phyloP scores from a whole-genome alignment of 225 moss, liverwort and hornwort species.

The Pseudisothecium myosuroides region DNA sequence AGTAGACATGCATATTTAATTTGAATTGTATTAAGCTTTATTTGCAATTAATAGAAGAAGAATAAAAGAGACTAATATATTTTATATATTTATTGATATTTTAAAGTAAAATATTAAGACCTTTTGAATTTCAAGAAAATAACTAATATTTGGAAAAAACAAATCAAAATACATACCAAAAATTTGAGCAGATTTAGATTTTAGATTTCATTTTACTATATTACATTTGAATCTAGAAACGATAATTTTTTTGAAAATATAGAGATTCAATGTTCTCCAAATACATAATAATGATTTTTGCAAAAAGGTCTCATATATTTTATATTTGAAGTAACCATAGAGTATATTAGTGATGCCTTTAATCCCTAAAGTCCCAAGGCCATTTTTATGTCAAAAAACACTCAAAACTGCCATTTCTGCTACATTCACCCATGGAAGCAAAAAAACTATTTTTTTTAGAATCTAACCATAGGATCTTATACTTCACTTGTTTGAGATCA shows the following conservation, averaged over 20 bases:
- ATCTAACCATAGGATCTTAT: too few species aligned
- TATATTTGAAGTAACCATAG: background rate
- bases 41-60: too few species aligned
- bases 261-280: background rate
- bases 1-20: rapidly evolving
- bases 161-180: too few species aligned
- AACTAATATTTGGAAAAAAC: background rate
- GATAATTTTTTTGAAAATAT: background rate
- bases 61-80: background rate
- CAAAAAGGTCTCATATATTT: background rate
- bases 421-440: too few species aligned
- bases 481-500: too few species aligned
- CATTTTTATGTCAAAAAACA: too few species aligned
- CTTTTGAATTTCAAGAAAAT: background rate
- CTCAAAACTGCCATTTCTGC: too few species aligned
- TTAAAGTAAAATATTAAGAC: too few species aligned
- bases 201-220: background rate
- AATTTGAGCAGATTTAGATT: background rate
- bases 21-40: background rate
- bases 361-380: too few species aligned
- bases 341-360: background rate
- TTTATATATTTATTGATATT: background rate
- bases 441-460: too few species aligned
- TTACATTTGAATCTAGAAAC: background rate
- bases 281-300: rapidly evolving